Base-by-base conservation (phyloP, 129 eudicot species). In the Tagetes patula region DNA sequence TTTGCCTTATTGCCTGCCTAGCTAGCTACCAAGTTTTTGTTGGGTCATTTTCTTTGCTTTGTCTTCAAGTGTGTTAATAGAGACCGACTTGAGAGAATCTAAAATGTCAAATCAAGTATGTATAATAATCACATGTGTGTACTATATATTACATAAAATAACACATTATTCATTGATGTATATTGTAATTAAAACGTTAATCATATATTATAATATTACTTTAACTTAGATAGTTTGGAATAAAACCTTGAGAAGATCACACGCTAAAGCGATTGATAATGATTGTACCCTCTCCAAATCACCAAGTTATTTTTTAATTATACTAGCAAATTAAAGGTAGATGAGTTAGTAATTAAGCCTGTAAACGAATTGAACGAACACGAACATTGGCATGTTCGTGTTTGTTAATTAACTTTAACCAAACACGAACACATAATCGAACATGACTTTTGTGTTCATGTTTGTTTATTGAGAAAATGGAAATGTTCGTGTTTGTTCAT, bases 221-320 rank as follows among this genome's bases (percentile, higher is more conserved):
- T 31, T 2, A 75, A 49, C 64, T 50, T 65, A 52, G 2, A 27
- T 55, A 20, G 56, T 32, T 53, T 75, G 20, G n/a, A 66, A 67
- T 41, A 54, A 41, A 41, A 67, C 38, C 12, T 47, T 8, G 54
- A 60, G 69, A 70, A 60, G 27, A 63, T 30, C 65, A 47, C 70
- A 77, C 81, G 81, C 76, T 48, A 77, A 60, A 69, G 76, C 64
- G 71, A 77, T 77, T 60, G 81, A 70, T 47, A 46, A 70, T 49
- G 71, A 70, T 70, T 70, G 70, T 77, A 61, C 9, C 54, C 81
- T 70, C 56, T 70, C 81, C 3, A 77, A 69, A 41, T 69, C 76
- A 75, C 43, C 75, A 38, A 60, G 56, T 70, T 55, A 36, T 59
- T 69, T 40, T 76, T 56, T 59, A 76, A 20, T 20, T 20, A 20